A percentile compares a stretch with the other conserved stretches of the same genome.
Evolutionary conservation across 805 yeast genomes (phyloP).

Genomic region (Candida koratica): DNA sequence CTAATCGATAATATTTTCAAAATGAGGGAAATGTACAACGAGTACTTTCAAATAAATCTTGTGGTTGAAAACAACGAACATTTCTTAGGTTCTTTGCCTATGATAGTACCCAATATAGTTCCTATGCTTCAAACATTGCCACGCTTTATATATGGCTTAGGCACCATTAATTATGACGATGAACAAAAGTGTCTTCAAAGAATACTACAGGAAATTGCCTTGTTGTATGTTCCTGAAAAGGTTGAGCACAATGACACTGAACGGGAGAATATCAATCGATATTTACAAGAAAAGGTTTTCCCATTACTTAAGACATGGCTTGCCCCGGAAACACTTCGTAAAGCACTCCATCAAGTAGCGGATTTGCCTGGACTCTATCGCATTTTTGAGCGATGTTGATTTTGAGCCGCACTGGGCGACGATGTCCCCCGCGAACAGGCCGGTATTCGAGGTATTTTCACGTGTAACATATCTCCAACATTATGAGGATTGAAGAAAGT

Average conservation of each 20-base stretch:
- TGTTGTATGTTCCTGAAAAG: constrained; percentile 64
- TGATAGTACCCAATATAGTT: constrained; percentile 57
- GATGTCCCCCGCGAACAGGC: too few relatives aligned
- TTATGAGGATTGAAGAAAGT: constrained; percentile 25
- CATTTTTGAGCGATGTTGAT: constrained; percentile 89
- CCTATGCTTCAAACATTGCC: constrained; percentile 68
- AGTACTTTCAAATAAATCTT: constrained; percentile 64
- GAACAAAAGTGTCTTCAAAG: constrained; percentile 69
- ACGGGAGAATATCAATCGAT: constrained; percentile 4
- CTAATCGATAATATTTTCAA: constrained; percentile 20
- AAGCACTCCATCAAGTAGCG: constrained; percentile 77
- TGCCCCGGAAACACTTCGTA: constrained; percentile 51
- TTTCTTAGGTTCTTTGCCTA: constrained; percentile 54
- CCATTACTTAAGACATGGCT: constrained; percentile 62
- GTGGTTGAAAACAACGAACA: constrained; percentile 30
- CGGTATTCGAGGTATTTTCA: too few relatives aligned
- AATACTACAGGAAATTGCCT: constrained; percentile 63
- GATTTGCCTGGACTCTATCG: constrained; percentile 85
- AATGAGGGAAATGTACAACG: constrained; percentile 76
- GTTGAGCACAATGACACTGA: constrained; percentile 17
- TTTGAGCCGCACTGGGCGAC: too few relatives aligned
- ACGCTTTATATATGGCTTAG: constrained; percentile 59
- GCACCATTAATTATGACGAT: constrained; percentile 57
- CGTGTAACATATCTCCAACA: neutral
- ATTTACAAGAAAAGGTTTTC: constrained; percentile 57